Evolutionary conservation across 108 stramenopile species (phyloP).

Genomic region (Pseudonitzschia pungens): DNA sequence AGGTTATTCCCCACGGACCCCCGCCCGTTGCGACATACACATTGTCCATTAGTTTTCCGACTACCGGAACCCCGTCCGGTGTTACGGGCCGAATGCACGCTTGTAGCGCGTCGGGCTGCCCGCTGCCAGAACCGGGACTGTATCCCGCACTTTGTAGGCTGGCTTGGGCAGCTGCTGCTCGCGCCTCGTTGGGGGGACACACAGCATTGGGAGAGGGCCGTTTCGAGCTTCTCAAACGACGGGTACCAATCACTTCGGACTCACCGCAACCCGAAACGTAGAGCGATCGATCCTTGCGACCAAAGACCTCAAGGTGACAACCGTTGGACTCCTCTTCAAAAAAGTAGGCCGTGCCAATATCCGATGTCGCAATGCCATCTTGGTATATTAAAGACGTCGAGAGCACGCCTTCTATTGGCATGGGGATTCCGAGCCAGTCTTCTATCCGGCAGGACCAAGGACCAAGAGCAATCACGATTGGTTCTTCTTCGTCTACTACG

Average conservation of each 20-base stretch:
- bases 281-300: slow-evolving; percentile 17
- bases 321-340: slow-evolving; percentile 30
- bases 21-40: slow-evolving; percentile 34
- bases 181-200: slow-evolving; percentile 18
- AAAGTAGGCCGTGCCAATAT: slow-evolving; percentile 21
- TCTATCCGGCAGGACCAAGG: slow-evolving; percentile 27
- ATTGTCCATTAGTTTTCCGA: slow-evolving; percentile 24
- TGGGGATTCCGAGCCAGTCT: slow-evolving; percentile 35
- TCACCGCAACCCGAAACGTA: slow-evolving; percentile 36
- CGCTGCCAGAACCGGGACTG: background rate
- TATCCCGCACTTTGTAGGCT: slow-evolving; percentile 6
- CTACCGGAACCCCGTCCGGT: slow-evolving; percentile 29
- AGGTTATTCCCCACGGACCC: slow-evolving; percentile 40
- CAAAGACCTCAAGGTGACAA: slow-evolving; percentile 34
- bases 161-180: slow-evolving; percentile 24
- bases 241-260: slow-evolving; percentile 23
- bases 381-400: slow-evolving; percentile 28
- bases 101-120: slow-evolving; percentile 5
- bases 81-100: slow-evolving; percentile 32
- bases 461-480: slow-evolving; percentile 30
- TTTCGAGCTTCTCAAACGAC: slow-evolving; percentile 9
- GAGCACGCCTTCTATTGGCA: slow-evolving; percentile 32
- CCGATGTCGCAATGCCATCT: background rate
- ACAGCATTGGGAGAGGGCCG: background rate
- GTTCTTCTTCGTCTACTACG: slow-evolving; percentile 8